Conservation (phyloP, 2,329 filamentous ascomycete genomes). For the Colletotrichum paranaense region DNA sequence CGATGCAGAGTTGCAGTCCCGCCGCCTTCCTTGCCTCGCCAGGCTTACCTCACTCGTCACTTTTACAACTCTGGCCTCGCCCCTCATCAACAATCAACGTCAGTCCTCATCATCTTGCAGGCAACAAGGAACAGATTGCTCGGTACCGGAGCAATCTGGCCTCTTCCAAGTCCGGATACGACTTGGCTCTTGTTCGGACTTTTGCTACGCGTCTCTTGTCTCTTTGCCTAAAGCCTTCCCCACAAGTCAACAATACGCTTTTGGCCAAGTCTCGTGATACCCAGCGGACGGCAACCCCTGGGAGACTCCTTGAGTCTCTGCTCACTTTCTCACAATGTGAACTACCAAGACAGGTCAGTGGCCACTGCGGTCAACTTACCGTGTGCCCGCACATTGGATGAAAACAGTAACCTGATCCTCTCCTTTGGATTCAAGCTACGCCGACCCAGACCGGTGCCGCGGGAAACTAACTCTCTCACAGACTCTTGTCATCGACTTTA, state of each 20-base stretch:
- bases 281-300: neutral
- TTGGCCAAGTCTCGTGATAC: slow-evolving; percentile 2
- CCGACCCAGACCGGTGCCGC: slow-evolving; percentile 20
- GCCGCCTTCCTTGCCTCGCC: slow-evolving; percentile 24
- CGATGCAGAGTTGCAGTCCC: slow-evolving; percentile 17
- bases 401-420: neutral
- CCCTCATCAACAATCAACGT: slow-evolving; percentile 19
- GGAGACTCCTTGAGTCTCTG: neutral
- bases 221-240: neutral
- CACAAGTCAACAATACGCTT: slow-evolving; percentile 11
- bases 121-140: neutral
- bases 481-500: slow-evolving; percentile 19
- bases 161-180: slow-evolving; percentile 18
- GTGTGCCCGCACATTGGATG: slow-evolving; percentile 1
- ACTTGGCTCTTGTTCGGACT: slow-evolving; percentile 12
- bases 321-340: neutral
- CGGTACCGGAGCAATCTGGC: slow-evolving; percentile 5
- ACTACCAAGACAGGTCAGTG: neutral
- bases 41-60: neutral
- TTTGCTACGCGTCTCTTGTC: neutral
- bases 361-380: neutral
- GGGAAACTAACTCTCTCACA: slow-evolving; percentile 14
- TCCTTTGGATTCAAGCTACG: slow-evolving; percentile 3
- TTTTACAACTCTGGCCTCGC: neutral
- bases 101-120: slow-evolving; percentile 33